Evolutionary conservation across 495 filamentous ascomycete species (phyloP).

Genomic region (Lasiosphaeria miniovina): DNA sequence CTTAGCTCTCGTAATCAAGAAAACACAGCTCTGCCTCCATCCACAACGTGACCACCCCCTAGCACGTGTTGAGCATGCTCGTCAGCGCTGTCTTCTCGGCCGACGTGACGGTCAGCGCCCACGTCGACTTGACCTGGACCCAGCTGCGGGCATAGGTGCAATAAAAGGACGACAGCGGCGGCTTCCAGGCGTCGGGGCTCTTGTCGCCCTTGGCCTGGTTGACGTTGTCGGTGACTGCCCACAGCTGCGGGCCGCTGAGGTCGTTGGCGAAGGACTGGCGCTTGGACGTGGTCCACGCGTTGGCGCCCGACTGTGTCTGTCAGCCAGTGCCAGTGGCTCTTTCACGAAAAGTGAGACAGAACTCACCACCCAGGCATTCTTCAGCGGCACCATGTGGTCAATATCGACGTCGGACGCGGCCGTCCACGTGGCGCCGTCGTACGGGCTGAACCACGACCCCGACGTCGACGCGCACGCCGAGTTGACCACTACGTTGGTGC

Average conservation of each 20-base stretch:
- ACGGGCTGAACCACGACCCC: slow-evolving; percentile 63
- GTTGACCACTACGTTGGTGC: slow-evolving; percentile 50
- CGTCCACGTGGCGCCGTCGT: slow-evolving; percentile 69
- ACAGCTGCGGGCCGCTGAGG: slow-evolving; percentile 63
- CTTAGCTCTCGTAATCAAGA: not conserved
- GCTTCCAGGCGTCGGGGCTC: slow-evolving; percentile 72
- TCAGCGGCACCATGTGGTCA: slow-evolving; percentile 72
- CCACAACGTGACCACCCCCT: not conserved
- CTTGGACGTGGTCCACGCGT: slow-evolving; percentile 57
- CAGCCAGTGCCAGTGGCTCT: not conserved
- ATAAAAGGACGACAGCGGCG: slow-evolving; percentile 61
- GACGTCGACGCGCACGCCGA: slow-evolving; percentile 53
- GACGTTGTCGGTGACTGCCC: slow-evolving; percentile 71
- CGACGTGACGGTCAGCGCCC: slow-evolving; percentile 44
- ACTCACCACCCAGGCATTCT: slow-evolving; percentile 68
- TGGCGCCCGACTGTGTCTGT: slow-evolving; percentile 45
- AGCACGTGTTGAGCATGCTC: slow-evolving; percentile 66
- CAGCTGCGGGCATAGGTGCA: slow-evolving; percentile 74
- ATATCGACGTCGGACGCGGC: slow-evolving; percentile 65
- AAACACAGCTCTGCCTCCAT: too few species aligned
- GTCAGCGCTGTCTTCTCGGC: slow-evolving; percentile 54
- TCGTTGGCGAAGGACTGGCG: slow-evolving; percentile 72
- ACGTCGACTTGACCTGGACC: slow-evolving; percentile 68
- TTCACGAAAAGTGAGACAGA: not conserved
- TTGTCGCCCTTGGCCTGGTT: slow-evolving; percentile 68